Conservation (phyloP, 176 grass and related monocot genomes). For the Chloris gayana region DNA sequence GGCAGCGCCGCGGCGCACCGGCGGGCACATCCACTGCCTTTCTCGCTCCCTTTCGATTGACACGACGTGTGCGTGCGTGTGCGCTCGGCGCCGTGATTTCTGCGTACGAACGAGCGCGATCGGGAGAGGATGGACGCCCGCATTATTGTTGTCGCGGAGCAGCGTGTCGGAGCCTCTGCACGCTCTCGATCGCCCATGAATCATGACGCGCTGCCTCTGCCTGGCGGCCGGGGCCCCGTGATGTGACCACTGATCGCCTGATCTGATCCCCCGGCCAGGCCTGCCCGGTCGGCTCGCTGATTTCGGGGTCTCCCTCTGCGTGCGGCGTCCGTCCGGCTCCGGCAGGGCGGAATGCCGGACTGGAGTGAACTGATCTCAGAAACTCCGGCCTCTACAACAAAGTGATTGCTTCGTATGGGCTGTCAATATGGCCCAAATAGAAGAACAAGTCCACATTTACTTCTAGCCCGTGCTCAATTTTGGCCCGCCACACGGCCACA, state of each 20-base stretch:
- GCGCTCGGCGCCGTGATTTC: slow-evolving; percentile 28
- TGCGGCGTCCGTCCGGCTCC: neutral
- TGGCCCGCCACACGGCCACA: neutral
- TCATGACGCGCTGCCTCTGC: slow-evolving; percentile 13
- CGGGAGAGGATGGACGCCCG: neutral
- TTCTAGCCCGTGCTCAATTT: no score
- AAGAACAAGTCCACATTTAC: neutral
- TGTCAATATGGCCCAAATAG: neutral
- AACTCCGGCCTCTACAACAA: neutral
- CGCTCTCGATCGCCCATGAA: neutral
- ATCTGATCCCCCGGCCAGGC: neutral
- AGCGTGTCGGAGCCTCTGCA: neutral
- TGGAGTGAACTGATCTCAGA: neutral
- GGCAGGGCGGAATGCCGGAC: neutral
- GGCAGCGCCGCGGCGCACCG: no score
- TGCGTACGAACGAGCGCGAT: slow-evolving; percentile 2
- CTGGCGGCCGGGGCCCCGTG: neutral
- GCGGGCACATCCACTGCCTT: neutral
- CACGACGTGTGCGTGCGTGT: neutral
- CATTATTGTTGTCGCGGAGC: slow-evolving; percentile 10
- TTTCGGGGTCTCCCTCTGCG: neutral
- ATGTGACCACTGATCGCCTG: slow-evolving; percentile 42
- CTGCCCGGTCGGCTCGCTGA: slow-evolving; percentile 3
- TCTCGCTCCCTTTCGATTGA: neutral
- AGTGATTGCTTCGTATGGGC: neutral